Conservation (phyloP, 768 basidiomycete genomes). For the Glaciozyma antarctica region DNA sequence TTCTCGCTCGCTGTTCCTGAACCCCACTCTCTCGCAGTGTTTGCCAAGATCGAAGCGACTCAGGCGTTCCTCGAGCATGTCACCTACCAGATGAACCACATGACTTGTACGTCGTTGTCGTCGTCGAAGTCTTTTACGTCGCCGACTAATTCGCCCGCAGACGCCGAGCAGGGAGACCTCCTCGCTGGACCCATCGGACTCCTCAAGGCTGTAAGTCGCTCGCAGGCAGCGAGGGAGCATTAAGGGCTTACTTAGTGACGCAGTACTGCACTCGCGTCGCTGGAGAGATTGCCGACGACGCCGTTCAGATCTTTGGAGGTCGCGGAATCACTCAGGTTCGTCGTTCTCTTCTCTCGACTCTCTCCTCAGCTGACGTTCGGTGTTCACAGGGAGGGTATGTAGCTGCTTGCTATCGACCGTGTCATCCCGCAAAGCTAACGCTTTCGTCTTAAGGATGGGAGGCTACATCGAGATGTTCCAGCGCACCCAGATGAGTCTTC, state of each 20-base stretch:
- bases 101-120: neutral
- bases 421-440: too few species aligned
- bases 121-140: neutral
- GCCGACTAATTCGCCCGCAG: conserved; percentile 2
- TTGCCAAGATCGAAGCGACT: conserved; percentile 65
- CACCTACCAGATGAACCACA: conserved; percentile 38
- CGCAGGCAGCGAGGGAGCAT: neutral
- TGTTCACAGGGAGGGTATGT: too few species aligned
- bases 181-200: conserved; percentile 31
- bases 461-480: conserved; percentile 14
- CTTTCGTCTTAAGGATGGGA: conserved; percentile 1
- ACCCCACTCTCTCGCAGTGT: conserved; percentile 48
- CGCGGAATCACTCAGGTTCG: conserved; percentile 59
- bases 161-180: conserved; percentile 28
- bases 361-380: too few species aligned
- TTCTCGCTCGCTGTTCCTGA: conserved; percentile 52
- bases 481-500: neutral
- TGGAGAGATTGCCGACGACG: conserved; percentile 45
- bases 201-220: conserved; percentile 15
- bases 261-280: conserved; percentile 21
- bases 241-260: too few species aligned
- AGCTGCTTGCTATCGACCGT: too few species aligned
- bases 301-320: conserved; percentile 75
- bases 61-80: conserved; percentile 77
- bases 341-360: neutral